Conservation (phyloP, 441 rosid species). For the Adansonia gregorii region DNA sequence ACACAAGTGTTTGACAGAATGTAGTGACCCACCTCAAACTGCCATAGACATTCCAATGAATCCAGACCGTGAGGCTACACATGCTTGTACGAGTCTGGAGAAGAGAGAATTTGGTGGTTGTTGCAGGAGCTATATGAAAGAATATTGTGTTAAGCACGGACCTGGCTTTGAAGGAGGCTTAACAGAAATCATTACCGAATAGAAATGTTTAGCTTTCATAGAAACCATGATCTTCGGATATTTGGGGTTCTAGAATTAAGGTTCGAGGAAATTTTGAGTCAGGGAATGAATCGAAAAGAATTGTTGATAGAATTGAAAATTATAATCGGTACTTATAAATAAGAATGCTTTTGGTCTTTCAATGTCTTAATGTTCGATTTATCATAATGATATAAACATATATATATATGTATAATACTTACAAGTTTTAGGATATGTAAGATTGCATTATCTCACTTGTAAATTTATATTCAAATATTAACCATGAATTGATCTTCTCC, state of each 20-base stretch:
- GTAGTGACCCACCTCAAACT: neutral
- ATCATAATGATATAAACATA: no score
- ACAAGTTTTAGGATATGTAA: neutral
- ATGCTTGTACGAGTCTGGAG: slow-evolving; percentile 46
- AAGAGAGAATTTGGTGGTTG: slow-evolving; percentile 56
- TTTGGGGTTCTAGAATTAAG: neutral
- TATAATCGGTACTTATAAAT: no score
- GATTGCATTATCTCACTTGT: no score
- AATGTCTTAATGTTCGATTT: no score
- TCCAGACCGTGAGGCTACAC: neutral
- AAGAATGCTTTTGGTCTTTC: neutral
- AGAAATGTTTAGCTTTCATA: slow-evolving; percentile 21
- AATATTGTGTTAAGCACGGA: slow-evolving; percentile 54
- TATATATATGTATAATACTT: no score
- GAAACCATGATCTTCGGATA: neutral
- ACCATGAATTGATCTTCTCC: no score
- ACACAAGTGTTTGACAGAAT: slow-evolving; percentile 25
- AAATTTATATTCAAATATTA: no score
- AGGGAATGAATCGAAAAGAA: slow-evolving; percentile 2
- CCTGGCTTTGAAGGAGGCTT: slow-evolving; percentile 46
- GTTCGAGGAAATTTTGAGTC: slow-evolving; percentile 2
- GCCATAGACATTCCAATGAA: slow-evolving; percentile 21
- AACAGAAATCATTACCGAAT: slow-evolving; percentile 55
- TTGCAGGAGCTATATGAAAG: slow-evolving; percentile 69
- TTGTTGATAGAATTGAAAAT: neutral